These are phyloP conservation scores for Pseudozyma thailandica DNA, from an alignment of 1,284 basidiomycete genomes.

Conservation along the genomic window DNA sequence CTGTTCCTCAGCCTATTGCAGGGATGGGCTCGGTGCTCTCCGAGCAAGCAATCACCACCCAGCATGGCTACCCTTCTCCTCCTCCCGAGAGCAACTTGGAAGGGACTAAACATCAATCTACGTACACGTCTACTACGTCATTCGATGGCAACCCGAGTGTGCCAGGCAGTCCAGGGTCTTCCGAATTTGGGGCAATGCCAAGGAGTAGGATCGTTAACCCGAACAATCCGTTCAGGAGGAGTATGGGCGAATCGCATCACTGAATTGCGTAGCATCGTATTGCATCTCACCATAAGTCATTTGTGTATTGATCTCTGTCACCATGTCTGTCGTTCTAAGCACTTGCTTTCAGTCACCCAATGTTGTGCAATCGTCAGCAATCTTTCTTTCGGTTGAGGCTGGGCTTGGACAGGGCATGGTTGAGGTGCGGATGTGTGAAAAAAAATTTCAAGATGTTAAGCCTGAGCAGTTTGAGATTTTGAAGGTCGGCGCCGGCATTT, in stretches of 20 bases:
- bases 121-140: constrained; percentile 23
- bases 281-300: neutral
- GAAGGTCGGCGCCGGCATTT: too few relatives aligned
- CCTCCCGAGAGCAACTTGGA: constrained; percentile 19
- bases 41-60: constrained; percentile 25
- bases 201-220: constrained; percentile 45
- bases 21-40: constrained; percentile 25
- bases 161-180: constrained; percentile 24
- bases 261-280: constrained; percentile 11
- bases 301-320: too few relatives aligned
- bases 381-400: too few relatives aligned
- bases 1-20: constrained; percentile 40
- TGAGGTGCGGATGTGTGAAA: too few relatives aligned
- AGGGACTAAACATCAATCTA: constrained; percentile 15
- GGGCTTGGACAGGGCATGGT: too few relatives aligned
- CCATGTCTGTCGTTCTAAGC: too few relatives aligned
- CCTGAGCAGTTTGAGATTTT: too few relatives aligned
- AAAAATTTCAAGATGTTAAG: too few relatives aligned
- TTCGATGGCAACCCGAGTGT: constrained; percentile 14
- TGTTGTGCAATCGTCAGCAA: too few relatives aligned
- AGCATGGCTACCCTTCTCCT: constrained; percentile 43
- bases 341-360: too few relatives aligned
- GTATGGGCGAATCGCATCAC: constrained; percentile 37
- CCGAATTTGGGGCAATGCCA: constrained; percentile 20
- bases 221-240: constrained; percentile 55